Evolutionary conservation across 306 rosid genomes (phyloP), one percentile per base, ranked within the genome.

Genomic region (Begonia peltatifolia): DNA sequence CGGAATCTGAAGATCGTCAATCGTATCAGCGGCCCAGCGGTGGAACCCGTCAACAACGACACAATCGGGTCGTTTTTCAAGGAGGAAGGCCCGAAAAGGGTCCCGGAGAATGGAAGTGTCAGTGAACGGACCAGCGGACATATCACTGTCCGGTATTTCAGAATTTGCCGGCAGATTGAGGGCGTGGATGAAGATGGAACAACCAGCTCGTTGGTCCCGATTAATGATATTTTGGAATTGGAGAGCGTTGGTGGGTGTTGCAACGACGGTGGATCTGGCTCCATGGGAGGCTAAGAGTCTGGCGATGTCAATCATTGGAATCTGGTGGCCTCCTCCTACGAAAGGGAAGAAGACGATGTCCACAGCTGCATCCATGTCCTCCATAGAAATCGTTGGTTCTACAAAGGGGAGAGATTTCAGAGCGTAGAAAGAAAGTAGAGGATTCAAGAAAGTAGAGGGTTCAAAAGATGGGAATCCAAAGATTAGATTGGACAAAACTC

Each of bases 261-360:
- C 68, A 59, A 82, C 47, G 12, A 82, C 65, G 41, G 80, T 71
- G 55, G 74, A 52, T 11, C 41, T 59, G 16, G 47, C 59, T 5
- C 73, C 65, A 16, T 61, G 54, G 7, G 68, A 7, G 11, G 76
- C 64, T 47, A 82, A 73, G 57, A 68, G 46, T 51, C 72, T 61
- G 46, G 83, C 86, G 60, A 74, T 60, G 43, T 73, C 79, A 3
- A 66, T 22, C 51, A 47, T 64, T 0, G 76, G 83, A 2, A 55
- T 66, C 0, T 55, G 68, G 47, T 73, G 83, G 47, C 86, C 83
- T 5, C 60, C 74, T 42, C 54, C 76, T 10, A 72, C 10, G 50
- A 69, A 62, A 7, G 82, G 84, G 42, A 81, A 64, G 69, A 81
- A 72, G 54, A 77, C 64, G 2, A 65, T 18, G 47, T 52, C n/a